Base-by-base conservation (phyloP, 2,329 filamentous ascomycete genomes). In the Escovopsis sp. region DNA sequence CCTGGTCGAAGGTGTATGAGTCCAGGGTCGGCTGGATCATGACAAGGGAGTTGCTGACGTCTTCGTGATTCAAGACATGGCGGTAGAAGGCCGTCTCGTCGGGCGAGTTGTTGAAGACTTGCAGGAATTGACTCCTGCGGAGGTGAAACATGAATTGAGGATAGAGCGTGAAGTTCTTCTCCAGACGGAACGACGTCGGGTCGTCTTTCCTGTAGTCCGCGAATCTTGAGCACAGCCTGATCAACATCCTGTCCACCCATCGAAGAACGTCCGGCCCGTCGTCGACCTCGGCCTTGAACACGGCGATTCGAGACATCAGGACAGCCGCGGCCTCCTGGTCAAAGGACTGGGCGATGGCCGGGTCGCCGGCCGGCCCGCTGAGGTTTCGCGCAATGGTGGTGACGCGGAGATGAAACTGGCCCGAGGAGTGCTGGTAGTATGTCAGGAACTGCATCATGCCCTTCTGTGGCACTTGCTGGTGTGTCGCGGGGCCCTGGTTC, bases 61-160 rank as follows among this genome's bases (percentile, higher is more conserved):
- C 90, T 58, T 98, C 90, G 50, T 96, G 87, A 55, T 96, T 93
- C 43, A 98, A 69, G 3, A 98, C 86, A 53, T 98, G 90, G 41
- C 90, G 75, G 56, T 96, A 94, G 61, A 98, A 98, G n/a, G 90
- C 90, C 17, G 90, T 98, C 61, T 98, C 90, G 49, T 98, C 90
- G 7, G 90, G 90, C 0, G 88, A 96, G 59, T 96, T 98, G 67
- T 98, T 98, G 72, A 98, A 98, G 38, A 98, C 87, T 54, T 98
- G 90, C 44, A 98, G 61, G 66, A 98, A 98, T 58, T 96, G 90
- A 60, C 86, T 94, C 58, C 90, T 76, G 48, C 90, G 81, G 41
- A 98, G 71, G 58, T 98, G 90, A 69, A 98, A 98, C 90, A 98
- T 98, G 63, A 98, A 98, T 56, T 98, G 90, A 18, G 90, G 90